Conservation (phyloP, 768 basidiomycete species). For the Asterophora lycoperdoides region DNA sequence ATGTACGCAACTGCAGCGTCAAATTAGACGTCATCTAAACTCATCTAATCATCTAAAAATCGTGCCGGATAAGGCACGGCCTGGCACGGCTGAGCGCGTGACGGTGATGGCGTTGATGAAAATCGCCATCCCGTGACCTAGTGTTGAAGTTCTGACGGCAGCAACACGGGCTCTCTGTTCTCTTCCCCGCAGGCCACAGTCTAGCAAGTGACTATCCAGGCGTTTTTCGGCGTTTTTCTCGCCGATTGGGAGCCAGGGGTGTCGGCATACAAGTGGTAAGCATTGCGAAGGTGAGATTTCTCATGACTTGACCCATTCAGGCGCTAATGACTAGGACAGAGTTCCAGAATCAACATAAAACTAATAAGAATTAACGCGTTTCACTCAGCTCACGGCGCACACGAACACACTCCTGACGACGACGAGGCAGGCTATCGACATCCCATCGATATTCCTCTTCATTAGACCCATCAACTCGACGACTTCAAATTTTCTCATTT, state of each 20-base stretch:
- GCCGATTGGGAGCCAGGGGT: conserved; percentile 17
- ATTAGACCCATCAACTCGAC: conserved; percentile 5
- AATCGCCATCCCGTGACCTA: conserved; percentile 16
- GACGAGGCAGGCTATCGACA: conserved; percentile 7
- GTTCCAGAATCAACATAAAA: conserved; percentile 16
- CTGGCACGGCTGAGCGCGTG: background rate
- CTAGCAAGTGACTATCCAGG: conserved; percentile 17
- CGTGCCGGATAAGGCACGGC: too few species aligned
- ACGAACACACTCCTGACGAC: conserved; percentile 15
- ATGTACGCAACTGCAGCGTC: too few species aligned
- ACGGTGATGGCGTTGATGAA: background rate
- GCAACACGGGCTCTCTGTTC: conserved; percentile 13
- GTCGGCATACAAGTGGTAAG: conserved; percentile 16
- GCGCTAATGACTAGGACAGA: conserved; percentile 8
- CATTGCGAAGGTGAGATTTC: conserved; percentile 12
- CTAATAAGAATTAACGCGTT: conserved; percentile 24
- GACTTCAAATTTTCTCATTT: conserved; percentile 1
- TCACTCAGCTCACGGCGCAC: conserved; percentile 14
- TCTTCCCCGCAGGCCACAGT: conserved; percentile 13
- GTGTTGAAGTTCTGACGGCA: conserved; percentile 10
- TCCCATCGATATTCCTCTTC: background rate
- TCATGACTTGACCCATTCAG: background rate
- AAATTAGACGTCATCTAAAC: too few species aligned
- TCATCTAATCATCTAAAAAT: too few species aligned
- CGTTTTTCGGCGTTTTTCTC: conserved; percentile 7